phyloP scores from a whole-genome alignment of 768 basidiomycete species.

The Chalciporus pseudorubinellus region DNA sequence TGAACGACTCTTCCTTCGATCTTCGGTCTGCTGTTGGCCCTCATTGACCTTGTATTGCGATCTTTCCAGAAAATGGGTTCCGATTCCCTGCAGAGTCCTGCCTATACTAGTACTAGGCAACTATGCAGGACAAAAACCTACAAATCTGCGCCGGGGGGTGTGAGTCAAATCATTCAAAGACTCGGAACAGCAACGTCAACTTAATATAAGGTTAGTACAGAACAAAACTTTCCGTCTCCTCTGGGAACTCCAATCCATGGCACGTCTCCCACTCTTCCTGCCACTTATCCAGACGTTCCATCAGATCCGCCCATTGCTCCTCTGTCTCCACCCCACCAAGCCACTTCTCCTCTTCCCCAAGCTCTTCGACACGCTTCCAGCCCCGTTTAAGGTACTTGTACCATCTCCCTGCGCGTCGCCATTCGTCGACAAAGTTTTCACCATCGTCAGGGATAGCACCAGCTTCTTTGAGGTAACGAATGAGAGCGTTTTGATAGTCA shows the following conservation, averaged over 20 bases:
- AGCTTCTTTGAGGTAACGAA: background rate
- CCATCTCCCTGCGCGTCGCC: slow-evolving; percentile 39
- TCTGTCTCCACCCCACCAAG: slow-evolving; percentile 46
- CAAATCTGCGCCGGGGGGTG: no score
- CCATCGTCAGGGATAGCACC: slow-evolving; percentile 41
- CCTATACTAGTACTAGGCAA: no score
- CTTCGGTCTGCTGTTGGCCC: no score
- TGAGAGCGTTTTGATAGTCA: slow-evolving; percentile 39
- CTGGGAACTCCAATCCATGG: background rate
- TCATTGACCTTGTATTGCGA: no score
- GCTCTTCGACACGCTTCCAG: slow-evolving; percentile 45
- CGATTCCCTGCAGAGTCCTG: no score
- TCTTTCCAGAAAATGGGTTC: no score
- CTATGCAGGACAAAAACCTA: no score
- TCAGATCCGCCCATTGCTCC: slow-evolving; percentile 46
- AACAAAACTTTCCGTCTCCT: background rate
- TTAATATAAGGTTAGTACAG: background rate
- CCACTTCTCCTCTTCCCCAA: slow-evolving; percentile 42
- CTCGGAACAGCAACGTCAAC: background rate
- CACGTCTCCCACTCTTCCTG: slow-evolving; percentile 47
- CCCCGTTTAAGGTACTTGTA: slow-evolving; percentile 36
- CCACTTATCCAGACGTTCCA: slow-evolving; percentile 47
- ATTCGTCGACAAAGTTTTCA: slow-evolving; percentile 45
- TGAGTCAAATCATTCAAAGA: no score
- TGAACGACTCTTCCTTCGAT: no score